Evolutionary conservation across 176 grass and related monocot genomes (phyloP), one percentile per base, ranked within the genome.

Genomic region (Cocos nucifera): DNA sequence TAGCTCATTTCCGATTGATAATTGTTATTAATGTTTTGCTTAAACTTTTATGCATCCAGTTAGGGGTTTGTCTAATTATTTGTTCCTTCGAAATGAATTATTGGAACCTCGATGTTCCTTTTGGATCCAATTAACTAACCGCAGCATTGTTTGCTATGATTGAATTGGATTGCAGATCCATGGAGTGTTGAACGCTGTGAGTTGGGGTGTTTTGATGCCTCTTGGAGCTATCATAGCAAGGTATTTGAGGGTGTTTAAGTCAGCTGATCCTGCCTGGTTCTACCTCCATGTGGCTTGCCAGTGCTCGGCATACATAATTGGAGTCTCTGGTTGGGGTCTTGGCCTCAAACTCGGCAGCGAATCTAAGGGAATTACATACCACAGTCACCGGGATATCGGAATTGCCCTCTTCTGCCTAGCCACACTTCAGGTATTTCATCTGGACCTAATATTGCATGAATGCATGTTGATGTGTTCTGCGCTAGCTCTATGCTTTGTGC

Each of bases 291-390:
- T 86, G 62, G 22, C 79, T 5, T 98, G 88, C 84, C 94, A 98
- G 74, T 75, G 72, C 67, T 76, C 84, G 8, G 94, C 81, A 18
- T 98, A 92, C 75, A 59, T 74, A 51, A 77, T 93, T 5, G 94
- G 94, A 6, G 82, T 92, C n/a, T 78, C 84, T 52, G 94, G 88
- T 56, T 92, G 88, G 88, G 88, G 75, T 24, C 94, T 98, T 9
- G 94, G 94, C 0, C 81, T 98, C 14, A 98, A 98, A 74, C 94
- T 98, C 6, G 94, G 88, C 66, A 80, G 83, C 61, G 94, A 98
- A 72, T 93, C 94, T 3, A 64, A 49, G 9, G 88, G 88, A n/a
- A 61, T 65, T 30, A 85, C 74, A 6, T 63, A 83, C 67, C 1
- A 17, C 2, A 54, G 69, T 17, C 94, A 98, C 73, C 78, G 94